phyloP scores from a whole-genome alignment of 2,329 filamentous ascomycete genomes.

The Fusarium piperis region DNA sequence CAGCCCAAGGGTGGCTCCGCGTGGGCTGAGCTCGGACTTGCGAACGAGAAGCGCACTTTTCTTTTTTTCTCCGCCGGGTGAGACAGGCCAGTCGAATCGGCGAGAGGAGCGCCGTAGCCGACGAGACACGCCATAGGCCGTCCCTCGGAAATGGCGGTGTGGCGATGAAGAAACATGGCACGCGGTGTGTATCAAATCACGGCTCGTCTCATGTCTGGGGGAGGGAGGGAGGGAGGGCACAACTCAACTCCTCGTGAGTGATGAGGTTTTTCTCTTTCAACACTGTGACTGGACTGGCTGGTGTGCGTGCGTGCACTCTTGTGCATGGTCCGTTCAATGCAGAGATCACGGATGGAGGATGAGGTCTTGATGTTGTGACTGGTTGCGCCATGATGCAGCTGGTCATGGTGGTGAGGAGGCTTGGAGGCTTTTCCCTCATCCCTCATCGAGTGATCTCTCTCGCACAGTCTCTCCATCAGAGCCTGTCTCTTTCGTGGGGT shows the following conservation, averaged over 20 bases:
- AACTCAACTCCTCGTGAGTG: not conserved
- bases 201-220: conserved; percentile 33
- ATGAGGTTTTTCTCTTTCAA: not conserved
- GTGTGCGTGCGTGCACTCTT: conserved; percentile 12
- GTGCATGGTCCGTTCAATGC: conserved; percentile 4
- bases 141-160: conserved; percentile 38
- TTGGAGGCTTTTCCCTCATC: not conserved
- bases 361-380: conserved; percentile 22
- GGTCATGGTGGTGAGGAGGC: not conserved
- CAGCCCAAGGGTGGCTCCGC: conserved; percentile 25
- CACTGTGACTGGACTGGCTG: conserved; percentile 3
- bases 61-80: conserved; percentile 37
- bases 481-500: conserved; percentile 6
- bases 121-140: conserved; percentile 22
- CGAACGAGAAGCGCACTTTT: not conserved
- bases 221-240: conserved; percentile 4
- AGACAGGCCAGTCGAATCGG: conserved; percentile 27
- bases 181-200: conserved; percentile 28
- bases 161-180: conserved; percentile 23
- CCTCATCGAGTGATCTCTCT: not conserved
- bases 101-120: conserved; percentile 32
- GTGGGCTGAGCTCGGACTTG: conserved; percentile 24
- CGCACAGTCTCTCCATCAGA: not conserved
- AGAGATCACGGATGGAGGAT: conserved; percentile 11
- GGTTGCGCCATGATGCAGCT: conserved; percentile 25